Conservation (phyloP, 2,329 filamentous ascomycete genomes). For the Polytolypa hystricis region DNA sequence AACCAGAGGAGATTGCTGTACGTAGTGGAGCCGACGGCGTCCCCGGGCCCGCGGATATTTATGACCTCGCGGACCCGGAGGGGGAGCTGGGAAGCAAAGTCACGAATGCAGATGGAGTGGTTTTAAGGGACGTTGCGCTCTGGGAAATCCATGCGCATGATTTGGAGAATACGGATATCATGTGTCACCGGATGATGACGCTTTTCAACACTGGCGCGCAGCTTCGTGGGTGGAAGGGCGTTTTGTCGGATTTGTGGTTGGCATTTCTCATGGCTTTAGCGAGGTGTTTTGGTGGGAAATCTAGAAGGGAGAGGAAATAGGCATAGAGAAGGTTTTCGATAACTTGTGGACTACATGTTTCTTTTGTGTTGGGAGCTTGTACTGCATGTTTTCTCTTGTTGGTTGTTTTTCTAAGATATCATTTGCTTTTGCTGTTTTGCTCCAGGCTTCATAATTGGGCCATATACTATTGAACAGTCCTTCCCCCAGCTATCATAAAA, state of each 20-base stretch:
- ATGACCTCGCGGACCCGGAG: constrained; percentile 1
- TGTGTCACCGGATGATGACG: constrained; percentile 42
- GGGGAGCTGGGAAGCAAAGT: constrained; percentile 10
- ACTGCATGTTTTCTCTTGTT: too few relatives aligned
- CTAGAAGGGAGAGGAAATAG: too few relatives aligned
- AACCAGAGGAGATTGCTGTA: constrained; percentile 7
- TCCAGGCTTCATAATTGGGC: too few relatives aligned
- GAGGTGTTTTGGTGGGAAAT: constrained; percentile 3
- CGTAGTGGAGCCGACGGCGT: constrained; percentile 11
- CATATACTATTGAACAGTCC: too few relatives aligned
- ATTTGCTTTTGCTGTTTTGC: too few relatives aligned
- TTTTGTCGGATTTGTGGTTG: background rate
- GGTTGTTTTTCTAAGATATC: too few relatives aligned
- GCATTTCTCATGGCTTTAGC: background rate
- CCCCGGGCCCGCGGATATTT: constrained; percentile 12
- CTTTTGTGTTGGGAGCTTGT: too few relatives aligned
- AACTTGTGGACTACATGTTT: too few relatives aligned
- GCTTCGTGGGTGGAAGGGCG: background rate
- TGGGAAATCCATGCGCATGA: constrained; percentile 55
- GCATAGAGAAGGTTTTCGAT: too few relatives aligned
- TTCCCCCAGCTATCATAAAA: too few relatives aligned
- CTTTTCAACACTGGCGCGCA: constrained; percentile 40
- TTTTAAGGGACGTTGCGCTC: constrained; percentile 33
- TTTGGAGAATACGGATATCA: constrained; percentile 46
- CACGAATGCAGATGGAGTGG: constrained; percentile 11